These are phyloP conservation scores for Glutinoglossum americanum DNA, from an alignment of 495 filamentous ascomycete species.

Conservation along the genomic window DNA sequence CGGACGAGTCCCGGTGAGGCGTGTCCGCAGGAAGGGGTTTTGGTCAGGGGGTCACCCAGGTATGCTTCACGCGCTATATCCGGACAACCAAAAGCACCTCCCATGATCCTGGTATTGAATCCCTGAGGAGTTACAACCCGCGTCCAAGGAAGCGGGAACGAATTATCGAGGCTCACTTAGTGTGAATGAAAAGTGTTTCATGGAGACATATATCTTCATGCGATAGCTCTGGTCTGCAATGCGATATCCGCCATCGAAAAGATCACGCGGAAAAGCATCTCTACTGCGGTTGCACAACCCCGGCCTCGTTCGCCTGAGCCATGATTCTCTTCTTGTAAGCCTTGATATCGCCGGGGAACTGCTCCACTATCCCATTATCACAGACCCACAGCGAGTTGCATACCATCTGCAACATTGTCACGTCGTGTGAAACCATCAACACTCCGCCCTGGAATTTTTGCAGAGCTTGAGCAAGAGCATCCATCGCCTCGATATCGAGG, in stretches of 20 bases:
- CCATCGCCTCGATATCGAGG: constrained; percentile 98
- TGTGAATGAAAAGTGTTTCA: not conserved
- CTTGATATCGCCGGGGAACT: constrained; percentile 86
- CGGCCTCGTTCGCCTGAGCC: constrained; percentile 69
- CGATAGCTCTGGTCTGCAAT: not conserved
- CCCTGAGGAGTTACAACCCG: not conserved
- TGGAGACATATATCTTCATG: not conserved
- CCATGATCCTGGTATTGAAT: not conserved
- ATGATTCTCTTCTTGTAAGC: constrained; percentile 95
- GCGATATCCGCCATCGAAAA: not conserved
- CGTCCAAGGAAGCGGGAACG: not conserved
- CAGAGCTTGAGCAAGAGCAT: constrained; percentile 69
- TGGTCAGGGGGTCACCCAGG: not conserved
- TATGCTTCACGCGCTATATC: not conserved
- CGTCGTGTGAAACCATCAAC: constrained; percentile 97
- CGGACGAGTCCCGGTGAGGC: not conserved
- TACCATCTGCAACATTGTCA: constrained; percentile 94
- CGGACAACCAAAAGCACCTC: not conserved
- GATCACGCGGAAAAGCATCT: not conserved
- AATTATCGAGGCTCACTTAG: not conserved
- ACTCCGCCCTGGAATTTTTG: constrained; percentile 80
- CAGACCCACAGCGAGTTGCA: constrained; percentile 93
- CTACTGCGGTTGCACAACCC: constrained; percentile 40
- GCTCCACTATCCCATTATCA: constrained; percentile 84
- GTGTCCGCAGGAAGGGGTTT: not conserved